These are phyloP conservation scores for Phytophthora syringae DNA, from an alignment of 352 stramenopile species.

Conservation along the genomic window DNA sequence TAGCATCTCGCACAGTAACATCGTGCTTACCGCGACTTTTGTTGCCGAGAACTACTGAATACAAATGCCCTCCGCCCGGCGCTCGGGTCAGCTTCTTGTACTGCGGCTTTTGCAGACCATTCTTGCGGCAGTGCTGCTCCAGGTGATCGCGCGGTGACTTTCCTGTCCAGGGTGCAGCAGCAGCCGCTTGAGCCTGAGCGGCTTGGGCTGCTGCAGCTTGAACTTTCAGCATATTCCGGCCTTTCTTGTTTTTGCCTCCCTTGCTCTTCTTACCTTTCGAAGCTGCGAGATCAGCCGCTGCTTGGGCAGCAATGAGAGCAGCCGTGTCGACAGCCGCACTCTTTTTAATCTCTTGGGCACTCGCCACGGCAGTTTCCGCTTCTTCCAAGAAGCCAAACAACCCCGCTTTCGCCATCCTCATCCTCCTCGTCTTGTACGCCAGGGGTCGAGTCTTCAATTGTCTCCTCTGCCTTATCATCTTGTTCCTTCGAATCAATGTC, in stretches of 20 bases:
- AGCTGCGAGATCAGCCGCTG: slow-evolving; percentile 23
- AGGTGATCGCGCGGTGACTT: slow-evolving; percentile 91
- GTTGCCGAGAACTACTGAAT: slow-evolving; percentile 61
- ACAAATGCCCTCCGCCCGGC: slow-evolving; percentile 43
- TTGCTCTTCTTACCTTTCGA: slow-evolving; percentile 44
- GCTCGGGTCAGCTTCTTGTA: slow-evolving; percentile 63
- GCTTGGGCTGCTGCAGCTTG: slow-evolving; percentile 30
- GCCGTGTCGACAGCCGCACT: slow-evolving; percentile 37
- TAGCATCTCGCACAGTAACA: slow-evolving; percentile 43
- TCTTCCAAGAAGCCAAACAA: slow-evolving; percentile 53
- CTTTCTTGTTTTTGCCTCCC: slow-evolving; percentile 43
- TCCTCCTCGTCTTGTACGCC: slow-evolving; percentile 6
- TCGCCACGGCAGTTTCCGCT: slow-evolving; percentile 41
- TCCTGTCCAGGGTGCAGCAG: slow-evolving; percentile 55
- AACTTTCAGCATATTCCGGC: slow-evolving; percentile 33
- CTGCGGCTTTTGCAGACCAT: slow-evolving; percentile 79
- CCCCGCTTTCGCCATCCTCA: slow-evolving; percentile 27
- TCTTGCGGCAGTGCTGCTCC: slow-evolving; percentile 89
- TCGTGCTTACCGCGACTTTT: slow-evolving; percentile 49
- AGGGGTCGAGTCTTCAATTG: neutral
- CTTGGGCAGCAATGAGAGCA: slow-evolving; percentile 29
- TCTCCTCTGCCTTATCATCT: neutral
- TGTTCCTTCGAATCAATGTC: neutral
- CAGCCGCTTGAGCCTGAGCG: slow-evolving; percentile 23
- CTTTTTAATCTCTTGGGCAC: slow-evolving; percentile 49